These are phyloP conservation scores for Ustilago xerochloae DNA, from an alignment of 1,284 basidiomycete genomes.

Conservation along the genomic window DNA sequence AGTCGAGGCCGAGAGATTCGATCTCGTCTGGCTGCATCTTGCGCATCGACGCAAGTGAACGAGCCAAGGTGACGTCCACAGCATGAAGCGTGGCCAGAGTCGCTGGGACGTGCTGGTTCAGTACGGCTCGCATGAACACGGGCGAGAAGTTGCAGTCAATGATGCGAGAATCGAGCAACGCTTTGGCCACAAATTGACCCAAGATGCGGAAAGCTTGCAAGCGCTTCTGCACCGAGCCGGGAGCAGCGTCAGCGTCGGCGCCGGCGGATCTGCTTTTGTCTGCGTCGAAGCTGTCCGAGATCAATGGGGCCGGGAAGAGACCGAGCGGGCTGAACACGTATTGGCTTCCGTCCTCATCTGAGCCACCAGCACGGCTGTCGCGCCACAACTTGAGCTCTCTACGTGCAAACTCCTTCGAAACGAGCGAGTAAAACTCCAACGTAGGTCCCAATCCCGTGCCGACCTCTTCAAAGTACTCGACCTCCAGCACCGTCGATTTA, in stretches of 20 bases:
- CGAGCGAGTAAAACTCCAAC: slow-evolving; percentile 96
- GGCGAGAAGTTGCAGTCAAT: slow-evolving; percentile 95
- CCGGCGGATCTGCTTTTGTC: slow-evolving; percentile 1
- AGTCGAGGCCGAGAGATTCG: slow-evolving; percentile 90
- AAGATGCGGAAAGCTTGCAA: slow-evolving; percentile 87
- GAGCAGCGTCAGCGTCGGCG: not conserved
- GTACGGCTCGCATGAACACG: slow-evolving; percentile 86
- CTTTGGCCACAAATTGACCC: slow-evolving; percentile 97
- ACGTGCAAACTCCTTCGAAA: slow-evolving; percentile 90
- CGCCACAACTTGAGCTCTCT: slow-evolving; percentile 89
- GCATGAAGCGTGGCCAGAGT: slow-evolving; percentile 79
- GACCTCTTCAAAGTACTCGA: slow-evolving; percentile 99
- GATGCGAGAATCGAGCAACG: slow-evolving; percentile 94
- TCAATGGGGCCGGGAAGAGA: slow-evolving; percentile 83
- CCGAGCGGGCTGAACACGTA: slow-evolving; percentile 76
- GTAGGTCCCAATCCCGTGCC: slow-evolving; percentile 97
- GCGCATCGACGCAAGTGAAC: slow-evolving; percentile 82
- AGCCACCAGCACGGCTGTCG: slow-evolving; percentile 75
- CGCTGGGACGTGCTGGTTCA: slow-evolving; percentile 84
- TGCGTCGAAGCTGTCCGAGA: slow-evolving; percentile 2
- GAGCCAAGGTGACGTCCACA: slow-evolving; percentile 85
- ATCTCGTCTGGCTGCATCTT: slow-evolving; percentile 74
- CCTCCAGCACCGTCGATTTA: slow-evolving; percentile 90
- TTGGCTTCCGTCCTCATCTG: slow-evolving; percentile 41
- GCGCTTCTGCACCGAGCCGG: slow-evolving; percentile 32